Conservation (phyloP, 805 yeast species). For the Scheffersomyces stipitis region DNA sequence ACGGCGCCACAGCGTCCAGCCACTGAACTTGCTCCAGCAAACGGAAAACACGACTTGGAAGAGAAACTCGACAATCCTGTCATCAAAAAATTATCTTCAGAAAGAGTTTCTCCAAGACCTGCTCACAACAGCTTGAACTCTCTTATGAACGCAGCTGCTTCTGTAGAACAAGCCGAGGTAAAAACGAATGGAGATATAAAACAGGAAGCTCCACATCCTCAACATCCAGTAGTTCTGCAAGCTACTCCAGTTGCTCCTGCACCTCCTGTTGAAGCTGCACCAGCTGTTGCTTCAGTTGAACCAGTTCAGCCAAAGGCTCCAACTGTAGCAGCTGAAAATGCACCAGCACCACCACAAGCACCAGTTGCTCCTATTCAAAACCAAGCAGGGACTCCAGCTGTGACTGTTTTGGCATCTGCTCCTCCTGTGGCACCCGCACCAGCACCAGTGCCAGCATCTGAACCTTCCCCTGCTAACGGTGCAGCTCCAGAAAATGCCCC, state of each 20-base stretch:
- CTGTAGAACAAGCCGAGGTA: conserved; percentile 9
- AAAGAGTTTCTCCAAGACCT: conserved; percentile 6
- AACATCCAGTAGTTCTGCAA: conserved; percentile 4
- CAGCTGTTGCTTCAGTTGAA: conserved; percentile 6
- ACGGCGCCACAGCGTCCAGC: conserved; percentile 2
- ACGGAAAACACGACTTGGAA: conserved; percentile 37
- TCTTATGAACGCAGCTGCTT: conserved; percentile 29
- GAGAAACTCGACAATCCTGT: conserved; percentile 33
- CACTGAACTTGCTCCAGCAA: neutral
- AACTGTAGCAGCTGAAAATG: conserved; percentile 2
- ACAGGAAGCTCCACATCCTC: conserved; percentile 12
- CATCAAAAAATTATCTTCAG: conserved; percentile 23
- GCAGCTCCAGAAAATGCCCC: conserved; percentile 4
- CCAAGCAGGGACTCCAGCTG: conserved; percentile 6
- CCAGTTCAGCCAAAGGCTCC: conserved; percentile 5
- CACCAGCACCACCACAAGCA: conserved; percentile 4
- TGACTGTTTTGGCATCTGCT: conserved; percentile 3
- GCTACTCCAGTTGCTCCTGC: conserved; percentile 6
- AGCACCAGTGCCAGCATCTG: conserved; percentile 1
- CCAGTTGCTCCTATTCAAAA: no score
- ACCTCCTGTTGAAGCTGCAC: conserved; percentile 5
- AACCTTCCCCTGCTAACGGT: conserved; percentile 1
- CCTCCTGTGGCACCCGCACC: conserved; percentile 6
- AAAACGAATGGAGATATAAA: conserved; percentile 2
- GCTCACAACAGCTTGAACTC: conserved; percentile 20